Conservation (phyloP, 371 early-diverging fungal species). For the Actinomortierella ambigua region DNA sequence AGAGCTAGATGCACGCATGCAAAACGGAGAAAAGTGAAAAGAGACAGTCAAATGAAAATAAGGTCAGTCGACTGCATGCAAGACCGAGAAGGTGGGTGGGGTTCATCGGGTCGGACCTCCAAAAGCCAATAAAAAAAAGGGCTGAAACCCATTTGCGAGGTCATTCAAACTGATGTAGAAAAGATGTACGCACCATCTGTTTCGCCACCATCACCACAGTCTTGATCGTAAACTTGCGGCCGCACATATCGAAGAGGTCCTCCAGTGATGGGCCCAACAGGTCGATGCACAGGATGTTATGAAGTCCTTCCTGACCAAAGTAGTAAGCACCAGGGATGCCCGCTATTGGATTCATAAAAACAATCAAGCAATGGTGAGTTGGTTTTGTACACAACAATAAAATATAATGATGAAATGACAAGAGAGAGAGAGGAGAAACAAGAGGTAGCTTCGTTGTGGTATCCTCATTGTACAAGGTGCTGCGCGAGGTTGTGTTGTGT, state of each 20-base stretch:
- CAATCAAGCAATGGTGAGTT: background rate
- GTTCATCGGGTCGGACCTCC: no score
- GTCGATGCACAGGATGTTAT: constrained; percentile 97
- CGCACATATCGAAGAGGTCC: constrained; percentile 96
- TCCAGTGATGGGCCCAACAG: constrained; percentile 97
- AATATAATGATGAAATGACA: background rate
- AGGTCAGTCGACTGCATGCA: no score
- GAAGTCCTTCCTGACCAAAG: constrained; percentile 96
- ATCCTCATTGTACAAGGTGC: no score
- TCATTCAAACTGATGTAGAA: background rate
- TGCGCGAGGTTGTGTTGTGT: no score
- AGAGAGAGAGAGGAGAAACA: background rate
- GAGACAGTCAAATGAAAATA: no score
- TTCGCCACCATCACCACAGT: constrained; percentile 97
- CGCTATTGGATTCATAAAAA: constrained; percentile 32
- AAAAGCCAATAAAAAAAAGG: no score
- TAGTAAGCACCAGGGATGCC: constrained; percentile 93
- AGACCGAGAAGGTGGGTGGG: background rate
- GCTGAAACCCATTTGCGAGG: background rate
- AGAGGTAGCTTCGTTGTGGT: no score
- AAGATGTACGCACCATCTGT: constrained; percentile 79
- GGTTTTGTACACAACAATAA: no score
- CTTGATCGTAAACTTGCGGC: constrained; percentile 89
- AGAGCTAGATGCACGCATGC: no score
- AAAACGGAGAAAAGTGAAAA: no score